Evolutionary conservation across 2,329 filamentous ascomycete species (phyloP), one percentile per base, ranked within the genome.

Genomic region (Alternaria longipes): DNA sequence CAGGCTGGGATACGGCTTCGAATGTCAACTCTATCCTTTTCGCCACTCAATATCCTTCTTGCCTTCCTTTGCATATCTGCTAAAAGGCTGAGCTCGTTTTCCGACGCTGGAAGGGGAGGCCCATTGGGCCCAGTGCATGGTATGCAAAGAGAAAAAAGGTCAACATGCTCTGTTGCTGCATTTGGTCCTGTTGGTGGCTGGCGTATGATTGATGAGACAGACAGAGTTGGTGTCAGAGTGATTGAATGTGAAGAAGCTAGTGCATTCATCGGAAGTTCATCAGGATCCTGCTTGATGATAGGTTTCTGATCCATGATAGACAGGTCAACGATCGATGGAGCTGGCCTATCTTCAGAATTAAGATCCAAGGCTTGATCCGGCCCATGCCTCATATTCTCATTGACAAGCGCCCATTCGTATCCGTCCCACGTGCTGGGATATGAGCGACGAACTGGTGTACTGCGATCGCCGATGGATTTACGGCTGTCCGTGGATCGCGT

Each of bases 351-450:
- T 53, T 53, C 36, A 28, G 8, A 36, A 14, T 53, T 4, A 53
- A 36, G 30, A 18, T 4, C 1, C 22, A 41, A 26, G 18, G 14
- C 11, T 14, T 4, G 24, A 53, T 41, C 22, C 24, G 28, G 9
- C 0, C n/a, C 24, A 53, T 53, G 26, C 22, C 36, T 53, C 24
- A 30, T 41, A 6, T 26, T 53, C 18, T 38, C 34, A 9, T 41
- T 53, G n/a, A 28, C 16, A 41, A 41, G 50, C 36, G 36, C 36
- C 50, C 50, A 53, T 24, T 28, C 36, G 16, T 53, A 41, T 41
- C 36, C 28, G 24, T 26, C n/a, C n/a, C 36, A 41, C 18, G 24
- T 9, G 50, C 50, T 53, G 38, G 50, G 24, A 28, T 40, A n/a
- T 20, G 22, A 40, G 14, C 24, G 50, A 24, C n/a, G 22, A 18